Conservation (phyloP, 1,284 basidiomycete genomes). For the Tylopilus sp. region DNA sequence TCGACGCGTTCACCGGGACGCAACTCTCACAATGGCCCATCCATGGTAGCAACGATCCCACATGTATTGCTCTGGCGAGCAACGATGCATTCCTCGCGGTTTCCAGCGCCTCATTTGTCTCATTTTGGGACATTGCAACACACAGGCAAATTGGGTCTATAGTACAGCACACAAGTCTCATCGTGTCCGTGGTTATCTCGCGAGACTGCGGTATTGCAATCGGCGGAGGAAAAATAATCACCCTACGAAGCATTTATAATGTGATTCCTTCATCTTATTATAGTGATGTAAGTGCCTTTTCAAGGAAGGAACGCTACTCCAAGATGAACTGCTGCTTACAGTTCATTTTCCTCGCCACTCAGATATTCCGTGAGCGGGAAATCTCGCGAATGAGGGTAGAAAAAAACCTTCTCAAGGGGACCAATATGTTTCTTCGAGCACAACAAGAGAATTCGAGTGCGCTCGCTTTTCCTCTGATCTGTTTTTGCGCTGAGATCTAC, state of each 20-base stretch:
- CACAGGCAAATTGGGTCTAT: background rate
- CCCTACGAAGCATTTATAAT: background rate
- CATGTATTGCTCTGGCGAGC: background rate
- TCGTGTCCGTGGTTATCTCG: slow-evolving; percentile 3
- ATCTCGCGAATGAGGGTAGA: background rate
- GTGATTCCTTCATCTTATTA: background rate
- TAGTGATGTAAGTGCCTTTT: background rate
- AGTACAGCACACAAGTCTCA: background rate
- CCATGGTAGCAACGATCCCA: background rate
- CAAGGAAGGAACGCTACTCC: no score
- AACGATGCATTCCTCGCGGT: slow-evolving; percentile 4
- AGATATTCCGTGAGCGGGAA: slow-evolving; percentile 3
- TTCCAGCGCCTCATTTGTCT: background rate
- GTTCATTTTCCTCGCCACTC: no score
- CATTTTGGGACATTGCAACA: slow-evolving; percentile 4
- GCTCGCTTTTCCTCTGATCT: no score
- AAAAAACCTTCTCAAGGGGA: background rate
- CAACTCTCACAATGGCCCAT: slow-evolving; percentile 1
- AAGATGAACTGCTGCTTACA: no score
- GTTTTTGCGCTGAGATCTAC: no score
- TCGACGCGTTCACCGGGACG: slow-evolving; percentile 2
- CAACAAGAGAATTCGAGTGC: background rate
- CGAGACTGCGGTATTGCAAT: slow-evolving; percentile 1
- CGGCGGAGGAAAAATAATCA: background rate
- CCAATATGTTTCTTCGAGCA: background rate